These are phyloP conservation scores for Chaetomium olivaceum DNA, from an alignment of 2,329 filamentous ascomycete genomes.

Conservation along the genomic window DNA sequence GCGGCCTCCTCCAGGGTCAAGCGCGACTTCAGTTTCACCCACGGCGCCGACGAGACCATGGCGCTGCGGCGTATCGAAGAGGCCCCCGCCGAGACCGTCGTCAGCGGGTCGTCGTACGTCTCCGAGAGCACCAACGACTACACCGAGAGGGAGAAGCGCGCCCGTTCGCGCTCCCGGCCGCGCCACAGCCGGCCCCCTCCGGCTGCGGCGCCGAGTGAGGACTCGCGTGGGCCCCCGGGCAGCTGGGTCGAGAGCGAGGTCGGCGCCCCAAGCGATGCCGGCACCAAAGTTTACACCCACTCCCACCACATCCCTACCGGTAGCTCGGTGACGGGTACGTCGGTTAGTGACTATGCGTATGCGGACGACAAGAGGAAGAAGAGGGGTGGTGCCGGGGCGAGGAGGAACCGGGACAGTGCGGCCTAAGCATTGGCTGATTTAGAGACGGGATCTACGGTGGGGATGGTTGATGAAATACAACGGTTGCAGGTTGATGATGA, in stretches of 20 bases:
- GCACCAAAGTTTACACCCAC: slow-evolving; percentile 60
- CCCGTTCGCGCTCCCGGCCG: slow-evolving; percentile 24
- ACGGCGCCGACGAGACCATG: slow-evolving; percentile 40
- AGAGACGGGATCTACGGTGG: background rate
- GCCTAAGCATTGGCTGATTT: background rate
- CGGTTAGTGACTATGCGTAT: slow-evolving; percentile 41
- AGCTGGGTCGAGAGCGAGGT: slow-evolving; percentile 45
- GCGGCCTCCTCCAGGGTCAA: slow-evolving; percentile 30
- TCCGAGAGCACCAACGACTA: slow-evolving; percentile 14
- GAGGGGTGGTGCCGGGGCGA: slow-evolving; percentile 40
- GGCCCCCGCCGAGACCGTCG: slow-evolving; percentile 25
- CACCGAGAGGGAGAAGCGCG: slow-evolving; percentile 6
- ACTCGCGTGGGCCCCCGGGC: slow-evolving; percentile 40
- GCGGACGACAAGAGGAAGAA: slow-evolving; percentile 48
- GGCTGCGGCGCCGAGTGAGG: slow-evolving; percentile 26
- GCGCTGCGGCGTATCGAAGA: slow-evolving; percentile 38
- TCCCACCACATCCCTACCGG: slow-evolving; percentile 51
- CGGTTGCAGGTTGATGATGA: background rate
- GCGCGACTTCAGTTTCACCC: slow-evolving; percentile 57
- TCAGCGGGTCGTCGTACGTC: slow-evolving; percentile 17
- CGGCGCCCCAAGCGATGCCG: slow-evolving; percentile 48
- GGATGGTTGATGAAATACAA: background rate
- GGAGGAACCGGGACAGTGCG: slow-evolving; percentile 27
- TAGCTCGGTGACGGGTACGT: slow-evolving; percentile 26
- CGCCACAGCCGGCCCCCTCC: slow-evolving; percentile 18